A percentile compares a stretch with the other conserved stretches of the same genome.
Evolutionary conservation across 2,329 filamentous ascomycete species (phyloP).

Genomic region (Pseudogymnoascus sp.): DNA sequence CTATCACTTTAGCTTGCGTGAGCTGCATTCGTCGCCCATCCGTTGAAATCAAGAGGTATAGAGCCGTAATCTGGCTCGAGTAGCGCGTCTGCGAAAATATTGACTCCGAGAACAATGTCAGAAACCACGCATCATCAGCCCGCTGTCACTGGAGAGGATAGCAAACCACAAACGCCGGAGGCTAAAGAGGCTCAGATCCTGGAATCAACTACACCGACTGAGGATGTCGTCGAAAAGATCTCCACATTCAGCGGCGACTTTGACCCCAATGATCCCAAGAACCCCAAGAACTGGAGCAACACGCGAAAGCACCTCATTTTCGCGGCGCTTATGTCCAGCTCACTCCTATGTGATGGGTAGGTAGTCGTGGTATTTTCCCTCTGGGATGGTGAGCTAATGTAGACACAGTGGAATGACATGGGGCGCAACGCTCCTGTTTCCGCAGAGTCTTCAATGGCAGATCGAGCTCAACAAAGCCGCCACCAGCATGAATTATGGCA

Average conservation of each 20-base stretch:
- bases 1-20: background rate
- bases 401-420: conserved; percentile 31
- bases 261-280: background rate
- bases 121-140: background rate
- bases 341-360: background rate
- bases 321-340: background rate
- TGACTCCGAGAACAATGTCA: background rate
- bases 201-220: background rate
- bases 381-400: background rate
- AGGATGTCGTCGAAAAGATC: background rate
- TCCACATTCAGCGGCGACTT: background rate
- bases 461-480: conserved; percentile 29
- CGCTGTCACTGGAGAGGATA: background rate
- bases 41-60: background rate
- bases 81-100: background rate
- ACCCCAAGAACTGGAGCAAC: background rate
- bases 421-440: conserved; percentile 34
- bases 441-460: conserved; percentile 32
- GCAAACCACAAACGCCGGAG: background rate
- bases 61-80: background rate
- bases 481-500: conserved; percentile 35
- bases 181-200: background rate
- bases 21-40: background rate
- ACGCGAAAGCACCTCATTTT: background rate
- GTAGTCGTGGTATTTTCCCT: background rate